Evolutionary conservation across 169 alveolate genomes (phyloP).

Genomic region (Plasmodium vinckei): DNA sequence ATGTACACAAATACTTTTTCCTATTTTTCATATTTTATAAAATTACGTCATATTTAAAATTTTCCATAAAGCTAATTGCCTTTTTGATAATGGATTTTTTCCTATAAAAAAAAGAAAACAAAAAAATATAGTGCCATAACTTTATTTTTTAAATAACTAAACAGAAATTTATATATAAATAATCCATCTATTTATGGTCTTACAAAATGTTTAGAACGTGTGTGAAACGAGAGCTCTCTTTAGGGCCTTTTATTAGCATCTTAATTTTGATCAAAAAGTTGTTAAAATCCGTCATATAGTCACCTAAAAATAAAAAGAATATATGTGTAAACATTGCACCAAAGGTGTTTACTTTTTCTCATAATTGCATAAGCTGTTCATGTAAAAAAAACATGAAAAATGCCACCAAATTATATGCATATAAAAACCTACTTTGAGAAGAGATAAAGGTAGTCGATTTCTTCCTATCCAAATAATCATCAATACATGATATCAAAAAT

Average conservation of each 20-base stretch:
- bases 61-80: slow-evolving; percentile 47
- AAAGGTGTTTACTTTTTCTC: no score
- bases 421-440: slow-evolving; percentile 23
- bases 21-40: not conserved
- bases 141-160: not conserved
- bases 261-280: slow-evolving; percentile 51
- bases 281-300: slow-evolving; percentile 33
- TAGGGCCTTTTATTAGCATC: slow-evolving; percentile 43
- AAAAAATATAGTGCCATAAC: not conserved
- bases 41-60: slow-evolving; percentile 67
- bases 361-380: no score
- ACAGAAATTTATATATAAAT: not conserved
- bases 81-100: slow-evolving; percentile 36
- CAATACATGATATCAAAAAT: slow-evolving; percentile 39
- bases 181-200: not conserved
- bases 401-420: no score
- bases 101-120: slow-evolving; percentile 22
- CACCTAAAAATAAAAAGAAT: slow-evolving; percentile 15
- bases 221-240: slow-evolving; percentile 23
- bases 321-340: no score
- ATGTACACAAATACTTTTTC: not conserved
- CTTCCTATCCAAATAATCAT: slow-evolving; percentile 38
- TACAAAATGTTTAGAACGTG: slow-evolving; percentile 42
- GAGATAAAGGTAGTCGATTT: slow-evolving; percentile 22
- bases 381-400: no score